Base-by-base conservation (phyloP, 768 basidiomycete species). In the Collybia mongolica region DNA sequence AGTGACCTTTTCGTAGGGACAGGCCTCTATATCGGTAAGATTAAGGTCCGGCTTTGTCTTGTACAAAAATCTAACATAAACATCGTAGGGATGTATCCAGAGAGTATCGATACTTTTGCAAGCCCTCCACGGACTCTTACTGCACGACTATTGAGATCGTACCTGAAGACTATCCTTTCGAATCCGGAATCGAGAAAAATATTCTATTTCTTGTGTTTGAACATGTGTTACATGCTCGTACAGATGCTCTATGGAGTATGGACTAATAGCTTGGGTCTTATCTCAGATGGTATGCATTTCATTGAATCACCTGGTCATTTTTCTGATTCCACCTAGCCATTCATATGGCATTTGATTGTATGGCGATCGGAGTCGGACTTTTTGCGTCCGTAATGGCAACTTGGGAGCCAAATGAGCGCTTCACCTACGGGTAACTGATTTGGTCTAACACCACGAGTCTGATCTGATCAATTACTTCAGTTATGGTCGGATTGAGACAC, bases 291-390 rank as follows among this genome's bases (percentile, higher is more conserved):
- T 96, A 53, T 40, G 63, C 54, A 7, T 51, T 44, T 54, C 6
- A 18, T 46, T 47, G 11, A 14, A 32, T 32, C 11, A 32, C 32
- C 32, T 32, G 5, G 14, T 14, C n/a, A 44, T 49, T 41, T 53
- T n/a, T 6, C 32, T 44, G 17, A 49, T 48, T 56, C 45, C 48
- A 24, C 35, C 28, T 29, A 98, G 96, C 97, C 18, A 98, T 99
- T 32, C 97, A 99, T 63, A 99, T 98, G 97, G 92, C 93, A 9
- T 99, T 99, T 59, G 97, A 99, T 70, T 98, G 97, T 63, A 84
- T 98, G 81, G 96, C 96, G 0, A 93, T 99, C 45, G 93, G 84
- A 0, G 91, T 99, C 46, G 97, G 97, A 2, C 78, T 99, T 2
- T 84, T 97, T 49, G 97, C 97, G 5, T 95, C 92, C 7, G 90